Base-by-base conservation (phyloP, 331 rosid genomes). In the Malus hybrid region DNA sequence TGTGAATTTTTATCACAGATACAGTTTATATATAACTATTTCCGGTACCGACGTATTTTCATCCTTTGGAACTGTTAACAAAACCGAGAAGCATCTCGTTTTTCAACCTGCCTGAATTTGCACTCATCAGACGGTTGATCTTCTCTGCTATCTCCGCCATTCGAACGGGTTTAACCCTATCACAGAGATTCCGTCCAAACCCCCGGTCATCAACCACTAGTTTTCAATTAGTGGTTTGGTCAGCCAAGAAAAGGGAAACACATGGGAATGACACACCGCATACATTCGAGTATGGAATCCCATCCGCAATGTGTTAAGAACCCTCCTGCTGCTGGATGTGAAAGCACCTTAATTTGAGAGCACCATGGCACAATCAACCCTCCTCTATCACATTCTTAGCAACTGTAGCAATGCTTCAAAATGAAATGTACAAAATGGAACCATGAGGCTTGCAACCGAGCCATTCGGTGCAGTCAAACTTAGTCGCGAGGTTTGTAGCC, bases 201-300 rank as follows among this genome's bases (percentile, higher is more conserved):
- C 74, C 57, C 87, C 84, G 80, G 73, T 80, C 82, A 83, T 83
- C 84, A 59, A 77, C 82, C 67, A 76, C 80, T n/a, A 80, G 20
- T 64, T 83, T 83, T 61, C 84, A 63, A 29, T 83, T 80, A 16
- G 82, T 80, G 28, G 20, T 50, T 54, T 77, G 87, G 34, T 83
- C 84, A 1, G 31, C 8, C 19, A 4, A 2, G 1, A 80, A n/a
- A 28, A 39, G 87, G 87, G 5, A 67, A 76, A 34, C 87, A 80
- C 62, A 80, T 10, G 13, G 80, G 84, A 5, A 76, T 62, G 56
- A 81, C 62, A 57, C 34, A 80, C 84, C 75, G 69, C 34, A 80
- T 31, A 5, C 87, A 69, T 73, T 80, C 84, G 34, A 83, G 48
- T 42, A 76, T 39, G 10, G 86, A 80, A 28, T 83, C 76, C 84